These are phyloP conservation scores for Moringa oleifera DNA, from an alignment of 345 rosid genomes.

Conservation along the genomic window DNA sequence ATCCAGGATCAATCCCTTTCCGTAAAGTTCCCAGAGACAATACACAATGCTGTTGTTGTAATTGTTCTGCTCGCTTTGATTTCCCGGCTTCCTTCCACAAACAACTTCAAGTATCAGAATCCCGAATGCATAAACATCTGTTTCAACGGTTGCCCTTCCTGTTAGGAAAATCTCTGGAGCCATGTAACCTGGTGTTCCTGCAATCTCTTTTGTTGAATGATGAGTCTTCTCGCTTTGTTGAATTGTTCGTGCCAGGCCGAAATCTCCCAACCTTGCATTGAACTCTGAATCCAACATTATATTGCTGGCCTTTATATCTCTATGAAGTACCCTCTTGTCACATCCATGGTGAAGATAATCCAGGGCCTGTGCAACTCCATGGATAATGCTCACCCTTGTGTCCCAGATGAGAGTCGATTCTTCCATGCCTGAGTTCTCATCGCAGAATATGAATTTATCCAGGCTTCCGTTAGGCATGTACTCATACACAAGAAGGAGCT, in stretches of 20 bases:
- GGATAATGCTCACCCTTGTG: constrained; percentile 38
- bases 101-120: constrained; percentile 55
- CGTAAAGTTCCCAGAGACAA: constrained; percentile 62
- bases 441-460: constrained; percentile 43
- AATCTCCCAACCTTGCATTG: constrained; percentile 59
- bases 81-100: constrained; percentile 50
- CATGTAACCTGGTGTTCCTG: constrained; percentile 83
- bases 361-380: constrained; percentile 61
- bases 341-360: constrained; percentile 73
- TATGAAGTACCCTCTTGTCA: constrained; percentile 59
- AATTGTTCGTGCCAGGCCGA: constrained; percentile 71
- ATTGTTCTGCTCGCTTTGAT: constrained; percentile 21
- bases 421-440: constrained; percentile 14
- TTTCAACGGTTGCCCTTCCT: constrained; percentile 58
- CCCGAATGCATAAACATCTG: constrained; percentile 68
- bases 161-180: constrained; percentile 68
- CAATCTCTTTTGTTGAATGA: constrained; percentile 61
- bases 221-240: constrained; percentile 56
- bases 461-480: constrained; percentile 68
- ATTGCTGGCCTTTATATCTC: constrained; percentile 70
- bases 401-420: constrained; percentile 42
- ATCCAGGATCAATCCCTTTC: constrained; percentile 32
- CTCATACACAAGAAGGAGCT: constrained; percentile 66
- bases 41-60: constrained; percentile 53
- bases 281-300: constrained; percentile 63